These are phyloP conservation scores for Xylaria sp. DNA, from an alignment of 495 filamentous ascomycete genomes.

Conservation along the genomic window DNA sequence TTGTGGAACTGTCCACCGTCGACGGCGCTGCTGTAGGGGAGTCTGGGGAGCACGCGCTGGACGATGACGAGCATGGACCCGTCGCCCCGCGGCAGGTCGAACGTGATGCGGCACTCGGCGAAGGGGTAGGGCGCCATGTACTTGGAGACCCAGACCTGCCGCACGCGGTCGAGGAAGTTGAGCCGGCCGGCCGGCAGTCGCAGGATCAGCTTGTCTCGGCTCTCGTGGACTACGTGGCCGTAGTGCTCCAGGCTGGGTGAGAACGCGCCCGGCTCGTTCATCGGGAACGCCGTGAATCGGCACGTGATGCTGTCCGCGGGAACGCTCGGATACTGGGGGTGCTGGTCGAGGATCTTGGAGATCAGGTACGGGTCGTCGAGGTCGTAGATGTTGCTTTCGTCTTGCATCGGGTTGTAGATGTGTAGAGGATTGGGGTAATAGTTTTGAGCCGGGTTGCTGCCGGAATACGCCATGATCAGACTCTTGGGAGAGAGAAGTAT, in stretches of 20 bases:
- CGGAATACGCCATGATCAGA: not conserved
- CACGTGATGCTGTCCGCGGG: not conserved
- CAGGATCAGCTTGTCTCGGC: constrained; percentile 27
- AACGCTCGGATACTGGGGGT: not conserved
- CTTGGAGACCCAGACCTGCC: constrained; percentile 34
- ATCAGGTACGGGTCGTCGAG: constrained; percentile 23
- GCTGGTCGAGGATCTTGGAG: not conserved
- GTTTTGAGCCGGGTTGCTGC: too few species aligned
- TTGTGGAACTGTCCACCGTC: too few species aligned
- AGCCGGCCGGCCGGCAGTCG: not conserved
- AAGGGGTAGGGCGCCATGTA: constrained; percentile 23
- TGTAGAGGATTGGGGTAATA: not conserved
- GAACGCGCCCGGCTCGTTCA: not conserved
- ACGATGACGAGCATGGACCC: not conserved
- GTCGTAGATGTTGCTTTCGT: constrained; percentile 15
- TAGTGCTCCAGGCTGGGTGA: constrained; percentile 25
- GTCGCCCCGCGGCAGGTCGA: not conserved
- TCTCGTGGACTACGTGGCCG: constrained; percentile 27
- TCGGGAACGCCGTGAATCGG: constrained; percentile 26
- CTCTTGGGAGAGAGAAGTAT: not conserved
- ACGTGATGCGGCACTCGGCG: constrained; percentile 22
- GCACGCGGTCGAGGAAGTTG: constrained; percentile 6
- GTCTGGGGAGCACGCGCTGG: not conserved
- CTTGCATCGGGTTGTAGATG: not conserved
- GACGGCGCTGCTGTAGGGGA: too few species aligned